Percentiles rank a stretch among this genome's conserved stretches.
phyloP scores from a whole-genome alignment of 331 rosid genomes.

The Acacia concinna region DNA sequence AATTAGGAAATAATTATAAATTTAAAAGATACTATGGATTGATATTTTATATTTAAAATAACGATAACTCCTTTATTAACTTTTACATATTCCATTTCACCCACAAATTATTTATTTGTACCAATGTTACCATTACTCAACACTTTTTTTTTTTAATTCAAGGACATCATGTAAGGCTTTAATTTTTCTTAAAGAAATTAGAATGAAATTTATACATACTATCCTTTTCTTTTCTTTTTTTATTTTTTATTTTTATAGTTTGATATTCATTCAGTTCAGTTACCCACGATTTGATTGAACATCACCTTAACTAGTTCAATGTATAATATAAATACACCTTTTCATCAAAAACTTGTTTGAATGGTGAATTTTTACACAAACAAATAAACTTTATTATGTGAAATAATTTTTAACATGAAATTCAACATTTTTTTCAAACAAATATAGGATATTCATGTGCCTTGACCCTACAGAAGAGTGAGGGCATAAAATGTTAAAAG shows the following conservation, averaged over 20 bases:
- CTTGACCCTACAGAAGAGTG: no score
- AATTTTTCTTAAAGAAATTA: background rate
- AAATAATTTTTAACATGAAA: no score
- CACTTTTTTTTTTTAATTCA: no score
- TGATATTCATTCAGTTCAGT: background rate
- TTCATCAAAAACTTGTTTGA: background rate
- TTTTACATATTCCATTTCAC: no score
- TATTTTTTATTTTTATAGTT: background rate
- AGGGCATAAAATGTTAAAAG: no score
- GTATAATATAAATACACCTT: background rate
- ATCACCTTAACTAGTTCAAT: background rate
- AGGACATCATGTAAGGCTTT: background rate
- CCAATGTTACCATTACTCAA: no score
- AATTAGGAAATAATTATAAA: no score
- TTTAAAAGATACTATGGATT: no score
- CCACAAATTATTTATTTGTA: no score
- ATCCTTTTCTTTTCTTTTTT: background rate
- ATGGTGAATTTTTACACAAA: background rate
- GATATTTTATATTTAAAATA: background rate
- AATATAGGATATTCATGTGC: no score
- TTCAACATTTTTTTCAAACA: no score
- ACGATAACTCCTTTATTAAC: background rate
- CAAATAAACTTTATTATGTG: background rate
- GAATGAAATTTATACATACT: background rate
- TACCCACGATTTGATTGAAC: background rate